A percentile compares a stretch with the other conserved stretches of the same genome.
These are phyloP conservation scores for Jaapia argillacea DNA, from an alignment of 768 basidiomycete genomes.

Conservation along the genomic window DNA sequence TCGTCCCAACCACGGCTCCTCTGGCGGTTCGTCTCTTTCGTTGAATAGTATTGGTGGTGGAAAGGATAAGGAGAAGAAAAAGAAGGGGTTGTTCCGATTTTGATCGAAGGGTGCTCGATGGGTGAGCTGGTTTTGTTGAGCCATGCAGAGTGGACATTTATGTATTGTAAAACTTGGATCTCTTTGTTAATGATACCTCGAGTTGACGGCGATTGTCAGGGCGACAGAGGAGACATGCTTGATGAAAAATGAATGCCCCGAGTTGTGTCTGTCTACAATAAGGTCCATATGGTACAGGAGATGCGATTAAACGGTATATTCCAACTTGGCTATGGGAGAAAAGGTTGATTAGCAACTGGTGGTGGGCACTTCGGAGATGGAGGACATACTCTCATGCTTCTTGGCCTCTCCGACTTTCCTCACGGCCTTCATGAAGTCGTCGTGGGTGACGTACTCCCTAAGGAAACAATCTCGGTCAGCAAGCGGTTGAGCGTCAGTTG, in stretches of 20 bases:
- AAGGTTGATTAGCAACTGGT: slow-evolving; percentile 2
- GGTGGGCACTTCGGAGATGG: not conserved
- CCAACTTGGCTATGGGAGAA: slow-evolving; percentile 27
- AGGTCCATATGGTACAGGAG: no score
- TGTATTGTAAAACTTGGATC: no score
- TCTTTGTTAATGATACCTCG: no score
- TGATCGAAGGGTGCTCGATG: slow-evolving; percentile 15
- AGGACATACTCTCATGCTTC: slow-evolving; percentile 88
- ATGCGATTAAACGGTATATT: slow-evolving; percentile 31
- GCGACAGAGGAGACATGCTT: no score
- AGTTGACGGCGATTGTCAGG: no score
- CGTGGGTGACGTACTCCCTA: slow-evolving; percentile 87
- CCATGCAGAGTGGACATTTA: no score
- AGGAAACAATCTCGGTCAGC: no score
- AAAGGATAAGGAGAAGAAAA: slow-evolving; percentile 71
- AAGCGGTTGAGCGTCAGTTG: not conserved
- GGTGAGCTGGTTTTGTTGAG: no score
- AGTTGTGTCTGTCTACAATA: no score
- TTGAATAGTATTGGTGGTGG: slow-evolving; percentile 24
- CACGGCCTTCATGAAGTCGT: slow-evolving; percentile 93
- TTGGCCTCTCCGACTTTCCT: slow-evolving; percentile 94
- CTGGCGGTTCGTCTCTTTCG: slow-evolving; percentile 23
- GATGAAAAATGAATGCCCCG: no score
- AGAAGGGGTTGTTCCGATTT: slow-evolving; percentile 61
- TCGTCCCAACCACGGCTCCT: not conserved